Evolutionary conservation across 371 early-diverging fungal species (phyloP), one percentile per base, ranked within the genome.

Genomic region (Lichtheimia ramosa): DNA sequence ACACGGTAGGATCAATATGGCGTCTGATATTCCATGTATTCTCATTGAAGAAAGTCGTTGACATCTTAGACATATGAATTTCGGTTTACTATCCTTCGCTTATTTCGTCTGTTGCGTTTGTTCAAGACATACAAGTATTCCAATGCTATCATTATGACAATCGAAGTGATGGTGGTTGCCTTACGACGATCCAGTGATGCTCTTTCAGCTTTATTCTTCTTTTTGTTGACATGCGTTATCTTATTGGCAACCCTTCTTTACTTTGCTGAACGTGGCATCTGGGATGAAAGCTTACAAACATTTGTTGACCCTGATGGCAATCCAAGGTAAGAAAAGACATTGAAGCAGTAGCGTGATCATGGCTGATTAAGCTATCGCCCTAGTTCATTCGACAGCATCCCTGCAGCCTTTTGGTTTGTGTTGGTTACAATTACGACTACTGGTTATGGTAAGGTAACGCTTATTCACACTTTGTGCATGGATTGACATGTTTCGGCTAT

Each of bases 61-160:
- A 15, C 42, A 28, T 41, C 18, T 16, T 70, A 88, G 84, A 85
- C 90, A 1, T 89, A 89, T 54, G 92, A 89, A 66, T 92, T 92
- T 69, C 89, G 94, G 41, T 91, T 91, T 68, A 91, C 92, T 13
- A 91, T 92, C 41, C 73, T 94, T 62, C 80, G 92, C 27, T 63
- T 92, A 27, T 92, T 94, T 70, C 83, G 94, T 14, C 69, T 94
- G 20, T 70, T 94, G 58, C 83, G 94, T 16, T 74, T 92, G 3
- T 93, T 94, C 71, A 88, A 90, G 60, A 88, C 89, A 3, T 94
- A 90, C 75, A 91, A 91, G 62, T 91, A 92, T 68, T 88, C 90
- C 50, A 79, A 75, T 48, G 77, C 86, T 0, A 81, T 84, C 20
- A 75, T 84, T 20, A 84, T 89, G 84, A 90, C 92, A 3, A 90